Evolutionary conservation across 352 stramenopile genomes (phyloP).

Genomic region (Phytophthora podocarpi): DNA sequence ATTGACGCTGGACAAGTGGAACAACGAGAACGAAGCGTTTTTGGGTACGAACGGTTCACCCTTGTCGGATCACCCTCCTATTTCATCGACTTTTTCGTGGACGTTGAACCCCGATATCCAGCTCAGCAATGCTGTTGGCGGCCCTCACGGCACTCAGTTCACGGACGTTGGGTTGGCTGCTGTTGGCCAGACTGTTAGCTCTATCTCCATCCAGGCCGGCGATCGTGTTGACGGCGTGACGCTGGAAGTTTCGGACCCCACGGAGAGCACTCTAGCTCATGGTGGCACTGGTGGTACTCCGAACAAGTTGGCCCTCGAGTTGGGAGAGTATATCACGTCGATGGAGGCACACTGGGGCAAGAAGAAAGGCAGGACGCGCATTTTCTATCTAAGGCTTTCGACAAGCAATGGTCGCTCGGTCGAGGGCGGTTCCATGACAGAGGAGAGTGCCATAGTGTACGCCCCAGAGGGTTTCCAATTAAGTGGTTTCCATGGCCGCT

Average conservation of each 20-base stretch:
- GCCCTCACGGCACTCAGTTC: slow-evolving; percentile 37
- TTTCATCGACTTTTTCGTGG: slow-evolving; percentile 50
- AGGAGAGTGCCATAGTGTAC: too few species aligned
- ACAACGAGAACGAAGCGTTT: slow-evolving; percentile 49
- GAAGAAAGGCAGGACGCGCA: slow-evolving; percentile 34
- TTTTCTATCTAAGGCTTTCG: slow-evolving; percentile 42
- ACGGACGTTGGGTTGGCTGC: slow-evolving; percentile 38
- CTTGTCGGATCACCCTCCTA: slow-evolving; percentile 56
- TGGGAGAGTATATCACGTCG: slow-evolving; percentile 41
- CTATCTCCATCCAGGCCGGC: slow-evolving; percentile 33
- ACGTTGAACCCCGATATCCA: slow-evolving; percentile 7
- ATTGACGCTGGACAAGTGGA: slow-evolving; percentile 45
- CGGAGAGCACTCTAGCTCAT: slow-evolving; percentile 28
- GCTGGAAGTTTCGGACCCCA: slow-evolving; percentile 25
- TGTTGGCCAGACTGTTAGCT: slow-evolving; percentile 22
- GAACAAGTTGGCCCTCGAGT: slow-evolving; percentile 31
- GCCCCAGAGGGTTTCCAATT: too few species aligned
- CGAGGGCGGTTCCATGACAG: too few species aligned
- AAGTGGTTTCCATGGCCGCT: background rate
- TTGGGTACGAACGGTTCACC: slow-evolving; percentile 32
- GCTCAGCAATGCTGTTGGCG: slow-evolving; percentile 34
- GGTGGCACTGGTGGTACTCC: slow-evolving; percentile 20
- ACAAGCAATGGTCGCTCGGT: slow-evolving; percentile 33
- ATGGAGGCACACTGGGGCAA: slow-evolving; percentile 44
- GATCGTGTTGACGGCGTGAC: slow-evolving; percentile 38